Evolutionary conservation across 108 stramenopile species (phyloP).

Genomic region (Nitzschia palea): DNA sequence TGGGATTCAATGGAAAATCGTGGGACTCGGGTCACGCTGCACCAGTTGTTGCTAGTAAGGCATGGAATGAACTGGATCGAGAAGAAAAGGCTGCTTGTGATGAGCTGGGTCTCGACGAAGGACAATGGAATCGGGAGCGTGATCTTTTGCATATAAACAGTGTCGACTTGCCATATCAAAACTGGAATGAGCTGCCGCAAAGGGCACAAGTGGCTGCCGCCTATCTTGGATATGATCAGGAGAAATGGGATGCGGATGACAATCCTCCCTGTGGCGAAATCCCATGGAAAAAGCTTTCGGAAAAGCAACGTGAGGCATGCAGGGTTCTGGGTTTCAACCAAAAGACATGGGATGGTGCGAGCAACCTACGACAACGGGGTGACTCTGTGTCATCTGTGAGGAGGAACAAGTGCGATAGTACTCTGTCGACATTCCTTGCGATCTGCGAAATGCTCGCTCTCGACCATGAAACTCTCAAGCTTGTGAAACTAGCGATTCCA

Average conservation of each 20-base stretch:
- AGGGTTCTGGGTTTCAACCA: background rate
- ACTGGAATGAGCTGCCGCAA: background rate
- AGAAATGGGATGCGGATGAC: background rate
- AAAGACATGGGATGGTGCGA: background rate
- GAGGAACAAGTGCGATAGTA: background rate
- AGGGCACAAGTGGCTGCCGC: background rate
- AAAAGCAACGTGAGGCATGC: background rate
- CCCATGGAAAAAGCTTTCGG: background rate
- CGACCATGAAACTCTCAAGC: background rate
- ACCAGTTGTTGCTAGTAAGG: background rate
- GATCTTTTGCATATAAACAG: background rate
- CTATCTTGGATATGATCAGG: conserved; percentile 1
- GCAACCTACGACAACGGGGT: background rate
- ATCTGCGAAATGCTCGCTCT: background rate
- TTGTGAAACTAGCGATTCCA: background rate
- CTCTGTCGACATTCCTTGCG: background rate
- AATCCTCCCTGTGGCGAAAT: background rate
- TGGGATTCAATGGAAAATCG: no score
- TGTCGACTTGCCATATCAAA: background rate
- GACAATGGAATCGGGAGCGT: background rate
- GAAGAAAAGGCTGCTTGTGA: background rate
- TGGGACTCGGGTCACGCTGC: background rate
- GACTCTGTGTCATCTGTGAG: background rate
- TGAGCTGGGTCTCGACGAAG: background rate
- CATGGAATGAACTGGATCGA: background rate